Conservation (phyloP, 768 basidiomycete genomes). For the Termitomyces sp. region DNA sequence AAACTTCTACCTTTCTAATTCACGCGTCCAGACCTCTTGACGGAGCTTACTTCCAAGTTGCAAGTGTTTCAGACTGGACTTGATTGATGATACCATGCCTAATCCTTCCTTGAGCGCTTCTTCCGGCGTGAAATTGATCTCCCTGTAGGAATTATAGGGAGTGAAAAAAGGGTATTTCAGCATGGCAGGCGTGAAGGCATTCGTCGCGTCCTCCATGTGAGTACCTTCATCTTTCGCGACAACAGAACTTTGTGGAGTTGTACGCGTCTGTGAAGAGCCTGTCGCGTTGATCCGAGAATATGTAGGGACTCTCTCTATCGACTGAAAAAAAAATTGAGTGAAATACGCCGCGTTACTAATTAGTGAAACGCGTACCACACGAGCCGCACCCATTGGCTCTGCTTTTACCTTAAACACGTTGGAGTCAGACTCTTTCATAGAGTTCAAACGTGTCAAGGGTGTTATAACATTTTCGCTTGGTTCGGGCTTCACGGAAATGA, state of each 20-base stretch:
- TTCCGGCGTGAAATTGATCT: constrained; percentile 47
- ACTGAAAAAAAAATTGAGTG: constrained; percentile 8
- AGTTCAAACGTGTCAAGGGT: constrained; percentile 6
- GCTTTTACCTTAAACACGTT: constrained; percentile 20
- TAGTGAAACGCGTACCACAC: constrained; percentile 17
- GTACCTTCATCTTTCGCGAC: constrained; percentile 6
- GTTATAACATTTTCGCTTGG: constrained; percentile 12
- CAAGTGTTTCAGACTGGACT: constrained; percentile 34
- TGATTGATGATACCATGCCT: constrained; percentile 46
- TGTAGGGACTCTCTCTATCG: constrained; percentile 19
- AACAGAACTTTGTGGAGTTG: background rate
- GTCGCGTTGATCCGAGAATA: constrained; percentile 12
- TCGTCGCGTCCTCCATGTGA: constrained; percentile 11
- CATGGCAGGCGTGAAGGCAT: background rate
- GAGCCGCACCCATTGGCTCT: constrained; percentile 23
- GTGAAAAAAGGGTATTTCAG: constrained; percentile 25
- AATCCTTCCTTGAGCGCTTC: constrained; percentile 44
- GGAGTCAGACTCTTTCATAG: constrained; percentile 3
- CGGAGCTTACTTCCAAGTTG: constrained; percentile 51
- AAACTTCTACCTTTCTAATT: constrained; percentile 39
- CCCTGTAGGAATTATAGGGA: constrained; percentile 29
- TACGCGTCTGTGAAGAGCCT: background rate
- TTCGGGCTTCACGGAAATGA: constrained; percentile 12
- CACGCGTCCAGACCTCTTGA: constrained; percentile 53
- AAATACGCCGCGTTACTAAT: background rate